phyloP scores from a whole-genome alignment of 495 filamentous ascomycete genomes.

The Tirmania nivea region DNA sequence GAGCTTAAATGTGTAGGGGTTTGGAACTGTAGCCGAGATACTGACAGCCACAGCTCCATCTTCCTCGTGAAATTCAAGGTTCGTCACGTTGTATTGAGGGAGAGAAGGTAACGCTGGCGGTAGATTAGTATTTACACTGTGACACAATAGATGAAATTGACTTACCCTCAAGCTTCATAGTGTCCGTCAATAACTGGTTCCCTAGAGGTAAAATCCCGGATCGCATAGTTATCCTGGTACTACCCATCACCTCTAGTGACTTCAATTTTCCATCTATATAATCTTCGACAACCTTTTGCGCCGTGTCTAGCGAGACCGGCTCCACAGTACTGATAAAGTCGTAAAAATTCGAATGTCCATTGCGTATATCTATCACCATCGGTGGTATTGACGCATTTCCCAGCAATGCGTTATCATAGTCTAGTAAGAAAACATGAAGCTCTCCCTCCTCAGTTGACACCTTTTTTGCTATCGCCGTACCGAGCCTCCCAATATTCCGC shows the following conservation, averaged over 20 bases:
- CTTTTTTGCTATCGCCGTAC: constrained; percentile 60
- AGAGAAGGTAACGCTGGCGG: constrained; percentile 43
- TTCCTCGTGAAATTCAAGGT: constrained; percentile 52
- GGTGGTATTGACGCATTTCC: constrained; percentile 55
- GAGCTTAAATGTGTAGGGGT: constrained; percentile 54
- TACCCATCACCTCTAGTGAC: constrained; percentile 43
- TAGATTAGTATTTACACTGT: constrained; percentile 5
- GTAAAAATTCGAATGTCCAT: constrained; percentile 50
- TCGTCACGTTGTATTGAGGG: constrained; percentile 55
- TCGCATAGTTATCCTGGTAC: constrained; percentile 44
- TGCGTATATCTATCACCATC: constrained; percentile 48
- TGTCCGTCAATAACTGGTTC: constrained; percentile 45
- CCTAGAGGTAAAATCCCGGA: constrained; percentile 60
- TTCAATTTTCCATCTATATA: constrained; percentile 63
- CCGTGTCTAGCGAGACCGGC: constrained; percentile 53
- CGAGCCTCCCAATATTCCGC: constrained; percentile 48
- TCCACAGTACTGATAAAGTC: constrained; percentile 57
- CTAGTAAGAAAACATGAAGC: constrained; percentile 60
- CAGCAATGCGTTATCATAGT: constrained; percentile 56
- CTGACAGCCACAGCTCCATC: constrained; percentile 55
- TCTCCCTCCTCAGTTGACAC: constrained; percentile 46
- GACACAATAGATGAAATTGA: constrained; percentile 7
- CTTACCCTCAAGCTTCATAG: constrained; percentile 61
- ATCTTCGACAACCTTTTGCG: constrained; percentile 64
- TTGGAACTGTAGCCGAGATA: constrained; percentile 41